Base-by-base conservation (phyloP, 2,329 filamentous ascomycete genomes). In the Fusarium algeriense region DNA sequence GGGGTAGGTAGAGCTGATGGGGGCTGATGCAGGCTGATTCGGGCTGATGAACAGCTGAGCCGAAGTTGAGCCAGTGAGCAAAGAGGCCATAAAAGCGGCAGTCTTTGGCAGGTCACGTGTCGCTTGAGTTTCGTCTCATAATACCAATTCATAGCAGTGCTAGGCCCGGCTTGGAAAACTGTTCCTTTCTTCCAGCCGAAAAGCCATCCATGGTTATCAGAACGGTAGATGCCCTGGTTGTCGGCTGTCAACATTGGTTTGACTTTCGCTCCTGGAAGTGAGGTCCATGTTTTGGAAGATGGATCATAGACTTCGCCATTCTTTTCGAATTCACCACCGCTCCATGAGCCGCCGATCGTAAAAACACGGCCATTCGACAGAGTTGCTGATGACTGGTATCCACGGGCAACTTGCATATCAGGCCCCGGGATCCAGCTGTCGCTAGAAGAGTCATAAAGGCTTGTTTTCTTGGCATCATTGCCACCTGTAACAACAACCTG, bases 131-230 rank as follows among this genome's bases (percentile, higher is more conserved):
- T n/a, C n/a, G n/a, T n/a, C n/a, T n/a, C n/a, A n/a, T 80, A 80
- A 68, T 85, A 89, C 88, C 88, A 90, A 67, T 89, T 85, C 85
- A 88, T 88, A 1, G 78, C 77, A 44, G 78, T 83, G 52, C 82
- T 84, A 1, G 87, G 87, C 0, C 87, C 87, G 1, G 86, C 87
- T 73, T 89, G 86, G 73, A 89, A 87, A 5, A 87, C 80, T 3
- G 77, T 81, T 6, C 77, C 77, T 66, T 86, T 81, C 77, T 88
- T 88, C 75, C 76, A 78, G 2, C 70, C 76, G 11, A 78, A 76
- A 15, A 78, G 63, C 76, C 76, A 78, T 5, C 48, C 75, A 35
- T 78, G 76, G 45, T 78, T 78, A 32, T 78, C 76, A 19, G 76
- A 64, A 6, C 71, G 83, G 73, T 85, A 87, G 57, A 85, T 80